Percentiles rank a stretch among this genome's conserved stretches.
phyloP scores from a whole-genome alignment of 2,329 filamentous ascomycete species.

The Annulohypoxylon truncatum region DNA sequence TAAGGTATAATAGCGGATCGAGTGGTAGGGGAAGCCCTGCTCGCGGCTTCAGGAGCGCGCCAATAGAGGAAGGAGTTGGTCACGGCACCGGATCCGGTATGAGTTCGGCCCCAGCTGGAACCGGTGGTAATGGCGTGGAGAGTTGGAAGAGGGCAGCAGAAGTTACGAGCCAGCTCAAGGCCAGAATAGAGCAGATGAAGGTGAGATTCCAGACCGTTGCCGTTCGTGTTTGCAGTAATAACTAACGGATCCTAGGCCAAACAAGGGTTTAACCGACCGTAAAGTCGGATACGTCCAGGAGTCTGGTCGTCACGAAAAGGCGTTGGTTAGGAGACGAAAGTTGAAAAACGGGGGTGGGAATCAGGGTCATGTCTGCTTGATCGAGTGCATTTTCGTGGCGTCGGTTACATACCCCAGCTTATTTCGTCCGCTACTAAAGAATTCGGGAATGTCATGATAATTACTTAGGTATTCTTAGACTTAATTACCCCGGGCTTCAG shows the following conservation, averaged over 20 bases:
- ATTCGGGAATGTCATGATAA: conserved; percentile 26
- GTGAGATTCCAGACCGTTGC: conserved; percentile 51
- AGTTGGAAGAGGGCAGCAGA: conserved; percentile 98
- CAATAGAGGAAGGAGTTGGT: conserved; percentile 42
- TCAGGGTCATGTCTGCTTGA: conserved; percentile 30
- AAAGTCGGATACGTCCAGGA: conserved; percentile 3
- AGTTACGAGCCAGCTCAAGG: conserved; percentile 96
- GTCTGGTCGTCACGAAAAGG: conserved; percentile 29
- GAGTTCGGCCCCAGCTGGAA: conserved; percentile 36
- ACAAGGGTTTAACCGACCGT: conserved; percentile 62
- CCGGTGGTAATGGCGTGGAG: conserved; percentile 71
- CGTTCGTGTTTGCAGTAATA: background rate
- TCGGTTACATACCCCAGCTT: conserved; percentile 45
- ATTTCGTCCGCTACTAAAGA: conserved; percentile 15
- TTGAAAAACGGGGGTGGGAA: conserved; percentile 5
- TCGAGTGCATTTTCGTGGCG: conserved; percentile 48
- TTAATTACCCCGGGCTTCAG: conserved; percentile 16
- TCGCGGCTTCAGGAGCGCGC: conserved; percentile 61
- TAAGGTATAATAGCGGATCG: conserved; percentile 65
- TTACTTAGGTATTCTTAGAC: conserved; percentile 19
- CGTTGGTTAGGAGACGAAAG: conserved; percentile 31
- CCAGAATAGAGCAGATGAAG: conserved; percentile 99
- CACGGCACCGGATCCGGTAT: conserved; percentile 36
- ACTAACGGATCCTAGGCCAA: conserved; percentile 55
- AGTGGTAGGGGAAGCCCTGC: conserved; percentile 71